Conservation (phyloP, 2,329 filamentous ascomycete species). For the Apiospora kogelbergensis region DNA sequence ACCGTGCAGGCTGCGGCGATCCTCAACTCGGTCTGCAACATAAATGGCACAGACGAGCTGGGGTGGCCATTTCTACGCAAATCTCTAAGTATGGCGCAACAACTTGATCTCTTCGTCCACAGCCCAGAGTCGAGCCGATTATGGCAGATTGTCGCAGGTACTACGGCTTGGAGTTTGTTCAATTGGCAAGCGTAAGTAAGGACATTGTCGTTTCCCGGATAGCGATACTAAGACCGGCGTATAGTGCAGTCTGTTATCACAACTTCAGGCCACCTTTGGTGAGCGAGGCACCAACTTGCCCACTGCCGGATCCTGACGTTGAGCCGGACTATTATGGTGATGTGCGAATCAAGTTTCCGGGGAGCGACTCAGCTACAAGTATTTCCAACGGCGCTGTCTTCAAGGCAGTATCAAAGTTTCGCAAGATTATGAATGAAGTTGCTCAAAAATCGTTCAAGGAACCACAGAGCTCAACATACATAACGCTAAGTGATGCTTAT, state of each 20-base stretch:
- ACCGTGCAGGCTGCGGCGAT: slow-evolving; percentile 36
- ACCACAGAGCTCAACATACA: slow-evolving; percentile 11
- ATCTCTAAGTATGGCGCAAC: slow-evolving; percentile 23
- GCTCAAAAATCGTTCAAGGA: slow-evolving; percentile 16
- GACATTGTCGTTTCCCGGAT: background rate
- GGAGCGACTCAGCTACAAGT: slow-evolving; percentile 20
- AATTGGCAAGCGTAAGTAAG: slow-evolving; percentile 32
- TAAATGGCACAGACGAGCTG: slow-evolving; percentile 26
- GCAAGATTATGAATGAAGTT: slow-evolving; percentile 35
- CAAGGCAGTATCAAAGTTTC: slow-evolving; percentile 27
- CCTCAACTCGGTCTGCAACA: slow-evolving; percentile 30
- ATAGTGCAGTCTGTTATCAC: slow-evolving; percentile 22
- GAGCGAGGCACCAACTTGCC: slow-evolving; percentile 27
- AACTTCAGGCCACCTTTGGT: slow-evolving; percentile 29
- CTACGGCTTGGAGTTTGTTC: slow-evolving; percentile 37
- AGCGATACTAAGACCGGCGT: slow-evolving; percentile 11
- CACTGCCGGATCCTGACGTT: slow-evolving; percentile 28
- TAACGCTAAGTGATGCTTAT: slow-evolving; percentile 22
- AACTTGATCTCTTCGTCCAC: slow-evolving; percentile 23
- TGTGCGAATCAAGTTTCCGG: slow-evolving; percentile 36
- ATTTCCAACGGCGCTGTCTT: slow-evolving; percentile 30
- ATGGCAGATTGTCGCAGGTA: slow-evolving; percentile 23
- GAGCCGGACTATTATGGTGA: slow-evolving; percentile 35
- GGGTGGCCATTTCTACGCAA: slow-evolving; percentile 21
- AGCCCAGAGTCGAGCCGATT: slow-evolving; percentile 13